These are phyloP conservation scores for Scedosporium apiospermum DNA, from an alignment of 2,329 filamentous ascomycete species.

Conservation along the genomic window DNA sequence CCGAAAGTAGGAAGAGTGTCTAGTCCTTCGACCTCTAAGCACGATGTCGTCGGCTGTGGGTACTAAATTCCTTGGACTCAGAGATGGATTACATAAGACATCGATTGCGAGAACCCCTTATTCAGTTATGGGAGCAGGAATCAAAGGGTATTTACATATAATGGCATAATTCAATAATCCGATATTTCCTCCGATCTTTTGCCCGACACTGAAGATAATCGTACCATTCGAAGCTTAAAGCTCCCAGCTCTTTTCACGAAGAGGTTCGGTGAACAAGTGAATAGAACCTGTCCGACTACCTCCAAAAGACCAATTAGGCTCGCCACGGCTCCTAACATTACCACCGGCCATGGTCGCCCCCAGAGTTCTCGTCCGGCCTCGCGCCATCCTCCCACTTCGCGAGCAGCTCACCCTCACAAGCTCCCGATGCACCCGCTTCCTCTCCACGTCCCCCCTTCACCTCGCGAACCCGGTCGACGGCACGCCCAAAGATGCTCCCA, in stretches of 20 bases:
- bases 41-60: constrained; percentile 3
- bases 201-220: not conserved
- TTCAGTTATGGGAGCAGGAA: not conserved
- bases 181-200: not conserved
- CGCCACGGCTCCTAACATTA: not conserved
- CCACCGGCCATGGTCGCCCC: not conserved
- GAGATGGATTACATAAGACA: not conserved
- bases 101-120: not conserved
- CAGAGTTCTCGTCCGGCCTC: not conserved
- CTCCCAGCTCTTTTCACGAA: not conserved
- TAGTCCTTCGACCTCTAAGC: constrained; percentile 2
- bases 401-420: not conserved
- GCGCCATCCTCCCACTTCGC: not conserved
- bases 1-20: not conserved
- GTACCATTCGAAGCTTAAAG: not conserved
- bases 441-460: not conserved
- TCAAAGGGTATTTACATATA: not conserved
- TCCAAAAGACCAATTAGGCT: not conserved
- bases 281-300: not conserved
- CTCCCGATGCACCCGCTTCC: not conserved
- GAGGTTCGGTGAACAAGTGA: not conserved
- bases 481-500: constrained; percentile 21
- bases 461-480: not conserved
- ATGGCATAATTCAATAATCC: not conserved
- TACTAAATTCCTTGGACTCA: not conserved